phyloP scores from a whole-genome alignment of 208 protist species.

The Angomonas ambiguus region DNA sequence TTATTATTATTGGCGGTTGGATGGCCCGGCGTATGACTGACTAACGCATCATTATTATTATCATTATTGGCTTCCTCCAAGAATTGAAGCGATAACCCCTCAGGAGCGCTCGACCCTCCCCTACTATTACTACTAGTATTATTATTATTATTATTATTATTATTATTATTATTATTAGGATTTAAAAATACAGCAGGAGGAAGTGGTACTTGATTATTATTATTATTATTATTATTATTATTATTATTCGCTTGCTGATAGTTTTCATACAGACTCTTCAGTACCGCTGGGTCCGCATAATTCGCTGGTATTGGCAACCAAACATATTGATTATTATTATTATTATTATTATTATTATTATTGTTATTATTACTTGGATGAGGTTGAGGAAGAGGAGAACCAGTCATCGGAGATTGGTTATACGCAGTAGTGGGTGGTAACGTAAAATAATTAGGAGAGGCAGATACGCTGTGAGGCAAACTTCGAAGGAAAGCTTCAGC shows the following conservation, averaged over 20 bases:
- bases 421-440: background rate
- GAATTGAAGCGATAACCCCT: no score
- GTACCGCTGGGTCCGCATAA: background rate
- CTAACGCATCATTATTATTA: no score
- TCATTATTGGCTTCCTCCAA: background rate
- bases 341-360: background rate
- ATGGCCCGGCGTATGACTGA: no score
- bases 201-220: background rate
- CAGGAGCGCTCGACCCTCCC: no score
- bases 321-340: constrained; percentile 1
- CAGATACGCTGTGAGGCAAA: background rate
- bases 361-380: background rate
- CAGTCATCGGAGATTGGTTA: no score
- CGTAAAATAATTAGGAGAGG: background rate
- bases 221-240: constrained; percentile 2
- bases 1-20: no score
- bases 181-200: background rate
- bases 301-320: background rate
- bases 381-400: no score
- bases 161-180: constrained; percentile 1
- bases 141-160: constrained; percentile 2
- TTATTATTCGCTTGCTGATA: background rate
- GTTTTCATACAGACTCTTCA: background rate
- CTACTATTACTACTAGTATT: background rate
- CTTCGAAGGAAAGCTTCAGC: background rate